A percentile compares a stretch with the other conserved stretches of the same genome.
Conservation (phyloP, 768 basidiomycete species). For the Pisolithus albus region DNA sequence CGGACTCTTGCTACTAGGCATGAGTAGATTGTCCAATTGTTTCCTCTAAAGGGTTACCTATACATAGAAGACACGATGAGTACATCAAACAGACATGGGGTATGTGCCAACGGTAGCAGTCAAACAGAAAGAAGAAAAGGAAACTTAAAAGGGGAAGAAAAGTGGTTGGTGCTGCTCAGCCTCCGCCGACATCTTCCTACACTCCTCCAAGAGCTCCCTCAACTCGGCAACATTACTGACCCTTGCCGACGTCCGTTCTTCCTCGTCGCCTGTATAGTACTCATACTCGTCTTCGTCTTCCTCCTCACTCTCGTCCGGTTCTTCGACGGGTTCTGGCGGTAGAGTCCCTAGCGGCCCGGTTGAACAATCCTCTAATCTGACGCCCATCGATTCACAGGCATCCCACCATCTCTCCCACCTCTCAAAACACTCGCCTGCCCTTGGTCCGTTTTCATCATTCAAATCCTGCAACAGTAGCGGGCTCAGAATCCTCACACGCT, state of each 20-base stretch:
- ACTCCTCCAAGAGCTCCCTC: constrained; percentile 51
- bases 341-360: constrained; percentile 50
- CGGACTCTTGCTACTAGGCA: background rate
- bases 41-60: background rate
- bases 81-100: background rate
- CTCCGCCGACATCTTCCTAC: constrained; percentile 38
- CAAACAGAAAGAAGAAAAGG: background rate
- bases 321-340: constrained; percentile 25
- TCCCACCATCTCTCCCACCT: constrained; percentile 72
- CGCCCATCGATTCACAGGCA: constrained; percentile 38
- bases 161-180: constrained; percentile 23
- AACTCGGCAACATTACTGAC: constrained; percentile 35
- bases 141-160: constrained; percentile 9
- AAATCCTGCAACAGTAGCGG: constrained; percentile 49
- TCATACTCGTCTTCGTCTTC: constrained; percentile 27
- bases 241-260: constrained; percentile 18
- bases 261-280: constrained; percentile 28
- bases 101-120: background rate
- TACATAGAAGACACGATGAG: background rate
- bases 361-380: constrained; percentile 73
- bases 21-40: background rate
- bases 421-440: constrained; percentile 31
- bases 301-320: constrained; percentile 23
- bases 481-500: constrained; percentile 53
- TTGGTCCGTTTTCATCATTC: constrained; percentile 47